These are phyloP conservation scores for Sporothrix brasiliensis DNA, from an alignment of 2,329 filamentous ascomycete genomes.

Conservation along the genomic window DNA sequence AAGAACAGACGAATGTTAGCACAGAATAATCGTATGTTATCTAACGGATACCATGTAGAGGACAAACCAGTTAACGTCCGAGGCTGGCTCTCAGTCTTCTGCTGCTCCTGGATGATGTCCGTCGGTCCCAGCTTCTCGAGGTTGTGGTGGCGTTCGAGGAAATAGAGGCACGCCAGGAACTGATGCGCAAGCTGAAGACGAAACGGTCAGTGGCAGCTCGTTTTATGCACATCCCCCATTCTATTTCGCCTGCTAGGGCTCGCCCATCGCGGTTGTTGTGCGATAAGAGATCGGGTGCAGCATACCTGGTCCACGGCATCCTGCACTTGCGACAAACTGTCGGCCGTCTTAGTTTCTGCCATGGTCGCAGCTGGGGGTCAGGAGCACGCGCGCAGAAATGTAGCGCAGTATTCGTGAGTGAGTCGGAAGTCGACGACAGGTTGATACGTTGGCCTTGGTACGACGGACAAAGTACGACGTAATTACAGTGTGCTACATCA, in stretches of 20 bases:
- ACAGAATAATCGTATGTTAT: too few relatives aligned
- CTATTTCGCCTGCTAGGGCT: not conserved
- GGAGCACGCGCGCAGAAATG: not conserved
- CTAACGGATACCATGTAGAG: too few relatives aligned
- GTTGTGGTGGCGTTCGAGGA: constrained; percentile 69
- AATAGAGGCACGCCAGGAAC: constrained; percentile 68
- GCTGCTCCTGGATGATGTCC: constrained; percentile 62
- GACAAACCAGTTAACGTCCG: constrained; percentile 33
- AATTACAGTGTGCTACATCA: not conserved
- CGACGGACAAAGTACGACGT: not conserved
- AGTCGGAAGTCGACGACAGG: not conserved
- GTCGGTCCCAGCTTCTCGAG: constrained; percentile 60
- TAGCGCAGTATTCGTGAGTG: not conserved
- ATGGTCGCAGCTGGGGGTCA: constrained; percentile 19
- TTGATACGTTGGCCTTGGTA: not conserved
- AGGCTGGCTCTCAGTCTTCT: constrained; percentile 41
- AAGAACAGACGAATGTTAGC: constrained; percentile 25
- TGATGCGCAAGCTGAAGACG: constrained; percentile 63
- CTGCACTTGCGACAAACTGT: constrained; percentile 80
- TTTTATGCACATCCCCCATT: not conserved
- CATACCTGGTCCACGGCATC: constrained; percentile 79
- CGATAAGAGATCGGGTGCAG: not conserved
- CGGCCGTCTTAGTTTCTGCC: constrained; percentile 58
- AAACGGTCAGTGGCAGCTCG: constrained; percentile 24
- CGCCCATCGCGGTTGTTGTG: not conserved